Percentiles rank a stretch among this genome's conserved stretches.
phyloP scores from a whole-genome alignment of 768 basidiomycete genomes.

The Auricularia sp. region DNA sequence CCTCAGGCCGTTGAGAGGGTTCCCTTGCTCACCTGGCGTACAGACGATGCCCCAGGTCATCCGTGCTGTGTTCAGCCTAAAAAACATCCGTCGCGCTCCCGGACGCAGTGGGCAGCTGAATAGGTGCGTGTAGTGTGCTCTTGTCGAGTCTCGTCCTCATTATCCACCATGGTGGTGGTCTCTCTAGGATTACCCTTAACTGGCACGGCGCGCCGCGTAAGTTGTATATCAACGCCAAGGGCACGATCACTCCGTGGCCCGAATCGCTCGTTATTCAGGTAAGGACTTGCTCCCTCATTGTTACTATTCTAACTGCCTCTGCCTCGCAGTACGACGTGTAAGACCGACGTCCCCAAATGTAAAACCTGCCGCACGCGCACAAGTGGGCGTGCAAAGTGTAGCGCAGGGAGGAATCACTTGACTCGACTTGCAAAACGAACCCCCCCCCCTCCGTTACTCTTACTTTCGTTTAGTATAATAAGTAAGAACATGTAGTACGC shows the following conservation, averaged over 20 bases:
- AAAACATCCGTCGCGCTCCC: conserved; percentile 55
- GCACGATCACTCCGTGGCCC: conserved; percentile 9
- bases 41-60: conserved; percentile 52
- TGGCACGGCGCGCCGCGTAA: conserved; percentile 4
- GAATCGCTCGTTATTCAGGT: conserved; percentile 10
- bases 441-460: too few relatives aligned
- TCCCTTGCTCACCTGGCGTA: conserved; percentile 1
- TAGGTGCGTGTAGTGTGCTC: conserved; percentile 26
- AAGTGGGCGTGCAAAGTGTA: too few relatives aligned
- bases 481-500: too few relatives aligned
- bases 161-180: not conserved
- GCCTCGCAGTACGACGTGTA: conserved; percentile 3
- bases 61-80: conserved; percentile 50
- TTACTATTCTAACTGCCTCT: not conserved
- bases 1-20: conserved; percentile 19
- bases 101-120: conserved; percentile 56
- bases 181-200: not conserved
- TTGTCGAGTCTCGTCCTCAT: not conserved
- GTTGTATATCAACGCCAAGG: conserved; percentile 7
- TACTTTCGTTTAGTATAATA: too few relatives aligned
- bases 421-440: too few relatives aligned
- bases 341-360: not conserved
- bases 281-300: not conserved
- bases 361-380: too few relatives aligned
- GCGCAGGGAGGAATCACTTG: too few relatives aligned